Conservation (phyloP, 768 basidiomycete genomes). For the Serendipita sp. region DNA sequence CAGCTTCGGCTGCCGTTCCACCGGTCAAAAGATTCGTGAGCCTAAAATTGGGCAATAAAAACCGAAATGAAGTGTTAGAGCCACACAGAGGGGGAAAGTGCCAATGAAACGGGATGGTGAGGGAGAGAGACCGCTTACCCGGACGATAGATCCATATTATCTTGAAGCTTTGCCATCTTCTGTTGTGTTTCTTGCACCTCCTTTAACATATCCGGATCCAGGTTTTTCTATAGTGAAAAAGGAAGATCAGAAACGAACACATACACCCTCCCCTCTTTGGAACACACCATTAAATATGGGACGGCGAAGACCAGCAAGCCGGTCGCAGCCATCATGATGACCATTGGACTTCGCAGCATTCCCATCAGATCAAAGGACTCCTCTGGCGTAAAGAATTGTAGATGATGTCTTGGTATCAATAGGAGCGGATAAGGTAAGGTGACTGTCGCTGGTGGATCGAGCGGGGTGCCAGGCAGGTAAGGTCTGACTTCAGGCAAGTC, state of each 20-base stretch:
- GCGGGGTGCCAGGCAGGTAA: conserved; percentile 51
- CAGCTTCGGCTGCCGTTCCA: too few species aligned
- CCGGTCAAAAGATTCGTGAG: too few species aligned
- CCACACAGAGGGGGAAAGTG: too few species aligned
- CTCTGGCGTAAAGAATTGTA: conserved; percentile 49
- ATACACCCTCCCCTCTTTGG: background rate
- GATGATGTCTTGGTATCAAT: conserved; percentile 37
- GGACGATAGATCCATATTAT: conserved; percentile 9
- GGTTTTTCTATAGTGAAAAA: conserved; percentile 47
- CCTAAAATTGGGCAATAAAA: too few species aligned
- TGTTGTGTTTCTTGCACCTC: conserved; percentile 49
- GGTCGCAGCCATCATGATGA: conserved; percentile 56
- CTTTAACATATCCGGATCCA: conserved; percentile 55
- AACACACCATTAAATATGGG: conserved; percentile 59
- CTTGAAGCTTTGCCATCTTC: conserved; percentile 39
- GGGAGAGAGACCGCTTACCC: background rate
- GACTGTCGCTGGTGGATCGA: conserved; percentile 36
- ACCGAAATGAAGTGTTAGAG: too few species aligned
- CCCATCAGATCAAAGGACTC: conserved; percentile 58
- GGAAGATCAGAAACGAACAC: background rate
- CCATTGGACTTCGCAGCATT: conserved; percentile 78
- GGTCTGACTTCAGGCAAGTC: conserved; percentile 38
- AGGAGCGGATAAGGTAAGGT: conserved; percentile 48
- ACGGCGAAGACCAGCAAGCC: conserved; percentile 52
- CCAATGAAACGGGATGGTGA: too few species aligned